Evolutionary conservation across 768 basidiomycete genomes (phyloP).

Genomic region (Mycena metata): DNA sequence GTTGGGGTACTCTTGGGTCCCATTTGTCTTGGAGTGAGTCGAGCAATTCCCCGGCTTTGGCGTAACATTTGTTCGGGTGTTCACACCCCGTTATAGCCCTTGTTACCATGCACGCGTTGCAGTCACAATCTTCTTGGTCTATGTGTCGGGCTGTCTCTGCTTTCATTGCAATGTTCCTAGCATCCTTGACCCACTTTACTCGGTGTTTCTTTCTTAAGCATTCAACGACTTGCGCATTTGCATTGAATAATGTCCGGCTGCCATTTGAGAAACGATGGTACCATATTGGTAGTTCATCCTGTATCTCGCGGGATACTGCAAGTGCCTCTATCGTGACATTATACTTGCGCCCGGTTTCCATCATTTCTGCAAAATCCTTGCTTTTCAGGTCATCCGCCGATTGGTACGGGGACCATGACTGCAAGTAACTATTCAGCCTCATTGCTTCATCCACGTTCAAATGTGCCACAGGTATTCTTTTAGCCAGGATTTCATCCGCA

Average conservation of each 20-base stretch:
- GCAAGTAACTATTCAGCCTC: constrained; percentile 11
- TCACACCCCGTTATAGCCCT: not conserved
- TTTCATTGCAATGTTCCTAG: not conserved
- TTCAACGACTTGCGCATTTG: not conserved
- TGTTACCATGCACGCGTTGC: constrained; percentile 9
- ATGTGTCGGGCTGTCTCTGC: not conserved
- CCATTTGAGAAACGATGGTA: constrained; percentile 13
- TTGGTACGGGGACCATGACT: not conserved
- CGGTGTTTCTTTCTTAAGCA: constrained; percentile 24
- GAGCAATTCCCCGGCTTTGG: not conserved
- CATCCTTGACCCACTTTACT: not conserved
- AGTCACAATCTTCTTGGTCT: not conserved
- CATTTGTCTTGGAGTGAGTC: constrained; percentile 16
- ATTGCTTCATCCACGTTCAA: not conserved
- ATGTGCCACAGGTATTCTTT: not conserved
- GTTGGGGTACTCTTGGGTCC: constrained; percentile 19
- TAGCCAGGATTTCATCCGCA: too few relatives aligned
- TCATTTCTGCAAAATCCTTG: constrained; percentile 16
- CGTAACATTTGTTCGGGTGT: constrained; percentile 19
- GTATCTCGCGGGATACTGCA: constrained; percentile 1
- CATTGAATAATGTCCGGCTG: not conserved
- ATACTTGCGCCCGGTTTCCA: constrained; percentile 6
- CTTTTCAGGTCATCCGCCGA: not conserved
- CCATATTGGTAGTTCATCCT: constrained; percentile 22
- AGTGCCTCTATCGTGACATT: constrained; percentile 5